A percentile compares a stretch with the other conserved stretches of the same genome.
These are phyloP conservation scores for Beauveria scarabaeidicola DNA, from an alignment of 2,329 filamentous ascomycete genomes.

Conservation along the genomic window DNA sequence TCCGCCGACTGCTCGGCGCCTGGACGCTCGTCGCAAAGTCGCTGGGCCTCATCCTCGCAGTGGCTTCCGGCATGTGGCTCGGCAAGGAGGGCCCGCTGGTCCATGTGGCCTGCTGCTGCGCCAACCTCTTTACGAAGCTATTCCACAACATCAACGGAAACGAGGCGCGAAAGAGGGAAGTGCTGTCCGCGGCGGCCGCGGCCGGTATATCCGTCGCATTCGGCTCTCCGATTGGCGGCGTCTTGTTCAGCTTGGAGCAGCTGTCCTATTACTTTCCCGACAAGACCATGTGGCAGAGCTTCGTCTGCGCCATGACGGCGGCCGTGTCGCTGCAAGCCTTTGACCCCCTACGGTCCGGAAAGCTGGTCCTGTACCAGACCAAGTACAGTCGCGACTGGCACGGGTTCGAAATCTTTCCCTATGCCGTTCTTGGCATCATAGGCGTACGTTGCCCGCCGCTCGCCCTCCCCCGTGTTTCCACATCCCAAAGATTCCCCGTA, in stretches of 20 bases:
- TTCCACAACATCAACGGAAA: conserved; percentile 74
- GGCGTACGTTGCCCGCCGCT: conserved; percentile 41
- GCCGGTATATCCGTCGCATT: conserved; percentile 92
- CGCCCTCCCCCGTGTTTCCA: no score
- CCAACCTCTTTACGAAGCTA: conserved; percentile 74
- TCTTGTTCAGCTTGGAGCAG: conserved; percentile 94
- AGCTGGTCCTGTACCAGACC: conserved; percentile 93
- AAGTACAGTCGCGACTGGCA: conserved; percentile 90
- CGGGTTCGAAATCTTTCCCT: conserved; percentile 86
- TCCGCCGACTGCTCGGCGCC: conserved; percentile 71
- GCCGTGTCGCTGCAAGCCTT: conserved; percentile 87
- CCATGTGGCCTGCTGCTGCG: conserved; percentile 93
- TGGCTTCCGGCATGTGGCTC: conserved; percentile 91
- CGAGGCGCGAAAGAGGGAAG: conserved; percentile 89
- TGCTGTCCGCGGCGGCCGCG: conserved; percentile 84
- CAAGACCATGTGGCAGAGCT: conserved; percentile 99
- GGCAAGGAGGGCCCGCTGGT: conserved; percentile 94
- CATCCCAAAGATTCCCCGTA: neutral
- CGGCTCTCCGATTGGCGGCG: conserved; percentile 86
- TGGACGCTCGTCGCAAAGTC: conserved; percentile 92
- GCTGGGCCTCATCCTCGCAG: conserved; percentile 79
- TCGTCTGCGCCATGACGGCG: conserved; percentile 98
- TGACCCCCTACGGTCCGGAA: conserved; percentile 90
- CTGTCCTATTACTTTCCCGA: conserved; percentile 96
- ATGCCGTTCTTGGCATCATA: conserved; percentile 74